Evolutionary conservation across 768 basidiomycete species (phyloP).

Genomic region (Collybia sp.): DNA sequence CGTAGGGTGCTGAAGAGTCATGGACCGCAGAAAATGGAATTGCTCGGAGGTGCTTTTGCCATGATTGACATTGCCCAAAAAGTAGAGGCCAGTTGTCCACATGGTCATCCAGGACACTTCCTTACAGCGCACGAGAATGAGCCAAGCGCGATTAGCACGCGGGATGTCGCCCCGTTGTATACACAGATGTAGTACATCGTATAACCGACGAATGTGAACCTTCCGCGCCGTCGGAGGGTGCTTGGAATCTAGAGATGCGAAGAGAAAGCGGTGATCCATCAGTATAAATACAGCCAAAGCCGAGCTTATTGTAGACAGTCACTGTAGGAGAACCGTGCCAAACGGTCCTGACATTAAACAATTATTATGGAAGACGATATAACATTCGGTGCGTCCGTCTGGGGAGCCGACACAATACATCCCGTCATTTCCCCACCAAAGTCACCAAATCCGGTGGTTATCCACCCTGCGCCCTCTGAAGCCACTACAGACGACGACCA

Average conservation of each 20-base stretch:
- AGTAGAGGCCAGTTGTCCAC: conserved; percentile 64
- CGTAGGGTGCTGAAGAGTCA: conserved; percentile 67
- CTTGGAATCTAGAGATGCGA: conserved; percentile 50
- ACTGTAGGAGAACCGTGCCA: not conserved
- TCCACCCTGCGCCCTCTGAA: conserved; percentile 11
- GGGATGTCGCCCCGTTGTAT: conserved; percentile 61
- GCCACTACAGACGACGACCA: conserved; percentile 25
- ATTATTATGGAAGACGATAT: conserved; percentile 65
- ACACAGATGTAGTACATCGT: conserved; percentile 69
- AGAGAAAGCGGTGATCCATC: conserved; percentile 48
- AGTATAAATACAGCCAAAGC: conserved; percentile 18
- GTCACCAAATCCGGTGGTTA: conserved; percentile 15
- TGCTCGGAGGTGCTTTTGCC: conserved; percentile 25
- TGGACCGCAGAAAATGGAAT: conserved; percentile 58
- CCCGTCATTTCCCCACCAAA: conserved; percentile 21
- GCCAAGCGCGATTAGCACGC: conserved; percentile 68
- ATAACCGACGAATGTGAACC: conserved; percentile 68
- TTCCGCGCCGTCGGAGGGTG: conserved; percentile 52
- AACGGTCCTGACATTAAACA: not conserved
- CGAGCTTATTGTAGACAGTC: not conserved
- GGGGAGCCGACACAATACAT: conserved; percentile 46
- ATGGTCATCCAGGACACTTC: conserved; percentile 71
- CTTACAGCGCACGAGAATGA: conserved; percentile 69
- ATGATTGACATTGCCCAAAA: conserved; percentile 36
- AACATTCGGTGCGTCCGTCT: conserved; percentile 68